Evolutionary conservation across 2,329 filamentous ascomycete species (phyloP).

Genomic region (Neofusicoccum sp.): DNA sequence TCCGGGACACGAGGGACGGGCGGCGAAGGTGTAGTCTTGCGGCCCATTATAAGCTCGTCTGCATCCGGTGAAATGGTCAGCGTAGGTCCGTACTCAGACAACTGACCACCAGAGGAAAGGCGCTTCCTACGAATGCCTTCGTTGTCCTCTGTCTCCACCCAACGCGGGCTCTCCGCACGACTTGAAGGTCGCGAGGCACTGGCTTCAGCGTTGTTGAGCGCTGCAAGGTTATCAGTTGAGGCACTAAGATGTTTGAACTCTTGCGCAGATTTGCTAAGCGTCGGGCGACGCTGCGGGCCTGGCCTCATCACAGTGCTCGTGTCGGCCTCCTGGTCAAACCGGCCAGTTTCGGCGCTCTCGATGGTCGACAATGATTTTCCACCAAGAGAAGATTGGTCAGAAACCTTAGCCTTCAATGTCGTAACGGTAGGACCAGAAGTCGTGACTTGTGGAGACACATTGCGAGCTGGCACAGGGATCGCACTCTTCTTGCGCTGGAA

Average conservation of each 20-base stretch:
- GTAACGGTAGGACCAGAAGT: not conserved
- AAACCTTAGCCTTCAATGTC: not conserved
- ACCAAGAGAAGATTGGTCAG: not conserved
- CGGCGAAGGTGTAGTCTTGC: not conserved
- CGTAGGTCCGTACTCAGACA: slow-evolving; percentile 3
- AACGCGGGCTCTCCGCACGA: not conserved
- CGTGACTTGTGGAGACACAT: not conserved
- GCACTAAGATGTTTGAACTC: slow-evolving; percentile 6
- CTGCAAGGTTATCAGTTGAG: not conserved
- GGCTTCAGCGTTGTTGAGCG: not conserved
- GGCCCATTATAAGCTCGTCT: slow-evolving; percentile 10
- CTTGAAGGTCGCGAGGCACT: not conserved
- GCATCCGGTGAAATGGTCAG: slow-evolving; percentile 9
- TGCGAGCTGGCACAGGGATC: not conserved
- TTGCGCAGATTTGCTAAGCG: not conserved
- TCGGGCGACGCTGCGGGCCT: slow-evolving; percentile 7
- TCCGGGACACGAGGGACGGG: not conserved
- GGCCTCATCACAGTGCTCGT: slow-evolving; percentile 11
- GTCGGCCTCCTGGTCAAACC: not conserved
- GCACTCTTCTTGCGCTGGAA: slow-evolving; percentile 9
- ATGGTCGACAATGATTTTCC: slow-evolving; percentile 12
- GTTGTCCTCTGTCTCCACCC: slow-evolving; percentile 3
- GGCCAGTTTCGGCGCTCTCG: slow-evolving; percentile 5
- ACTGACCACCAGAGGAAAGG: not conserved
- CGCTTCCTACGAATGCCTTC: slow-evolving; percentile 8